Base-by-base conservation (phyloP, 2,329 filamentous ascomycete genomes). In the Penicillium sp. region DNA sequence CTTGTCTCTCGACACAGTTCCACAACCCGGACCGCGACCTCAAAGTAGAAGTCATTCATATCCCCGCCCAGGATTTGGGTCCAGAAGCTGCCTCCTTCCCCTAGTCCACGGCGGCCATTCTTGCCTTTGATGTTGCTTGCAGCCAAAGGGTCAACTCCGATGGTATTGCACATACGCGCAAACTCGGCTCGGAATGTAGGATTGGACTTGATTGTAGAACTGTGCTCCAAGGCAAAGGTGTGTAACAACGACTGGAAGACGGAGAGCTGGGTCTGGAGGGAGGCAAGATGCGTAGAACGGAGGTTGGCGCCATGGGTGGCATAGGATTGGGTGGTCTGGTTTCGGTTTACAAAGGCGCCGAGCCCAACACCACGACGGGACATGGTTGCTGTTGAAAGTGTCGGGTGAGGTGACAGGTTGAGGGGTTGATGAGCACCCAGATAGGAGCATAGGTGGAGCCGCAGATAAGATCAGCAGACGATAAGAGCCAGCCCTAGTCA, bases 11-110 rank as follows among this genome's bases (percentile, higher is more conserved):
- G 83, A 72, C 95, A 99, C 8, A 97, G 87, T 75, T 98, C 93
- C 6, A 99, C 95, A 1, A 98, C 90, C 49, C 91, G 84, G n/a
- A 98, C 93, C 1, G 92, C 95, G 46, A 99, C 86, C 79, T 96
- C 93, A 75, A 98, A 98, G 78, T 98, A 99, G 72, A 99, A 99
- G 75, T 99, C 95, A 72, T 97, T 96, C 65, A 99, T 93, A 67
- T 88, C 92, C 58, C 90, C 86, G 29, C 95, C 95, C 21, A 98
- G 83, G 61, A 98, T 85, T 79, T 97, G 93, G 9, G 91, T 90
- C 93, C 95, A 98, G 57, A 97, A 87, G 57, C 89, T 95, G 19
- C 85, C 85, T 1, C 79, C 81, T 50, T 75, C 74, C 24, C 71
- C 69, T n/a, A 69, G 54, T 19, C 78, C 78, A 73, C 62, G 80